These are phyloP conservation scores for Rhizopus arrhizus DNA, from an alignment of 371 early-diverging fungal genomes.

Conservation along the genomic window DNA sequence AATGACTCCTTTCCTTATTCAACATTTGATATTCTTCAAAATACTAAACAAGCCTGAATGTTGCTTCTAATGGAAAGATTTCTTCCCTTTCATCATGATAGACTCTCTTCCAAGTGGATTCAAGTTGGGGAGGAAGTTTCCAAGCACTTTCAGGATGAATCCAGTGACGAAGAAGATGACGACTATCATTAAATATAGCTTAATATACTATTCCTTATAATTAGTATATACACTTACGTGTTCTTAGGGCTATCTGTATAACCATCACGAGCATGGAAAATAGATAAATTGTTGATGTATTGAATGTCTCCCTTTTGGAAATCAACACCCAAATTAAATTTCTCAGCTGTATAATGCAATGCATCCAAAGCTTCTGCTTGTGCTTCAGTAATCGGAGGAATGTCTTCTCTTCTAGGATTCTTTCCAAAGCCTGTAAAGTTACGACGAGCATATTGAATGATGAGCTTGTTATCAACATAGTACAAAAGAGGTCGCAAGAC, in stretches of 20 bases:
- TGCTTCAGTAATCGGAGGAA: slow-evolving; percentile 36
- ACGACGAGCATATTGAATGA: slow-evolving; percentile 37
- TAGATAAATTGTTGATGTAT: slow-evolving; percentile 35
- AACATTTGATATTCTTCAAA: too few species aligned
- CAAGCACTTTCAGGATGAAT: slow-evolving; percentile 37
- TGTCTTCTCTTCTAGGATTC: slow-evolving; percentile 34
- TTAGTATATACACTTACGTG: slow-evolving; percentile 16
- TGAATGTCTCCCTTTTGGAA: slow-evolving; percentile 39
- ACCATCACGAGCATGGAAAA: slow-evolving; percentile 38
- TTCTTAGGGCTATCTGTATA: slow-evolving; percentile 33
- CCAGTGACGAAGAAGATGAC: slow-evolving; percentile 41
- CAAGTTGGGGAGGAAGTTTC: slow-evolving; percentile 31
- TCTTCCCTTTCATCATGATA: slow-evolving; percentile 31
- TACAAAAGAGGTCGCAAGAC: slow-evolving; percentile 27
- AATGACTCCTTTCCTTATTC: not conserved
- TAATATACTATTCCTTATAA: not conserved
- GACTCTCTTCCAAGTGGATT: slow-evolving; percentile 26
- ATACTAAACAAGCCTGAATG: slow-evolving; percentile 17
- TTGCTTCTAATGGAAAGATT: slow-evolving; percentile 33
- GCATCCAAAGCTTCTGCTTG: slow-evolving; percentile 38
- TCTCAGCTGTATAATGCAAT: slow-evolving; percentile 33
- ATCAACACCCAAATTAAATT: slow-evolving; percentile 25
- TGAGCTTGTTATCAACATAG: slow-evolving; percentile 30
- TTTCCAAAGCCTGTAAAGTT: slow-evolving; percentile 35
- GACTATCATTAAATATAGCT: slow-evolving; percentile 6